Conservation (phyloP, 345 rosid genomes). For the Syzygium grande region DNA sequence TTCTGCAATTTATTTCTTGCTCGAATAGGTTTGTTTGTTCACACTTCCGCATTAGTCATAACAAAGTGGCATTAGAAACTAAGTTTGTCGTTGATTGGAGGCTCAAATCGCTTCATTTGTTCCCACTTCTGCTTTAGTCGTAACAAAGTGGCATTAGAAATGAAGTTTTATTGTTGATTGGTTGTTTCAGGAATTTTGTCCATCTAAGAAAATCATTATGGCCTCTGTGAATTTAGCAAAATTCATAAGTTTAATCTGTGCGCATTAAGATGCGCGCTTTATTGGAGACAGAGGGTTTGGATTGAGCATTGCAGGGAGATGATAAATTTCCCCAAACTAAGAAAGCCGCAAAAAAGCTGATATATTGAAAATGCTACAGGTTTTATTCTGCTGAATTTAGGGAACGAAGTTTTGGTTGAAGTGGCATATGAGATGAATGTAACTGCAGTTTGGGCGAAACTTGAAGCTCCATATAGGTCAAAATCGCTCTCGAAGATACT, state of each 20-base stretch:
- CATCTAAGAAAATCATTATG: background rate
- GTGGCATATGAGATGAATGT: background rate
- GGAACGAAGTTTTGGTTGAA: background rate
- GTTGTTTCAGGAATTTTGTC: background rate
- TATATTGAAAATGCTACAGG: background rate
- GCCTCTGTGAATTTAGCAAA: background rate
- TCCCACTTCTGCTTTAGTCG: background rate
- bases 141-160: background rate
- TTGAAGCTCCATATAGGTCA: background rate
- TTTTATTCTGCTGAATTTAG: background rate
- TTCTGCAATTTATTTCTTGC: background rate
- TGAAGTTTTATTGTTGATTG: too few relatives aligned
- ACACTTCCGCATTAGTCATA: accelerated
- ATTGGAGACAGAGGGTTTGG: background rate
- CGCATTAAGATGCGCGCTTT: accelerated
- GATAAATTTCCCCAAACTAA: background rate
- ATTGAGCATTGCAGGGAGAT: background rate
- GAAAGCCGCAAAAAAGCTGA: background rate
- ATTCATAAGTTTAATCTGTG: background rate
- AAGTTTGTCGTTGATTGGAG: background rate
- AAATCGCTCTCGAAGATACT: background rate
- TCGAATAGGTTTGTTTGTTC: background rate
- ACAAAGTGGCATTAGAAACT: background rate
- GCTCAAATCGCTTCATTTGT: background rate
- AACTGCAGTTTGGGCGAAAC: background rate